Percentiles rank a stretch among this genome's conserved stretches.
Conservation (phyloP, 495 filamentous ascomycete genomes). For the Neurospora sp. region DNA sequence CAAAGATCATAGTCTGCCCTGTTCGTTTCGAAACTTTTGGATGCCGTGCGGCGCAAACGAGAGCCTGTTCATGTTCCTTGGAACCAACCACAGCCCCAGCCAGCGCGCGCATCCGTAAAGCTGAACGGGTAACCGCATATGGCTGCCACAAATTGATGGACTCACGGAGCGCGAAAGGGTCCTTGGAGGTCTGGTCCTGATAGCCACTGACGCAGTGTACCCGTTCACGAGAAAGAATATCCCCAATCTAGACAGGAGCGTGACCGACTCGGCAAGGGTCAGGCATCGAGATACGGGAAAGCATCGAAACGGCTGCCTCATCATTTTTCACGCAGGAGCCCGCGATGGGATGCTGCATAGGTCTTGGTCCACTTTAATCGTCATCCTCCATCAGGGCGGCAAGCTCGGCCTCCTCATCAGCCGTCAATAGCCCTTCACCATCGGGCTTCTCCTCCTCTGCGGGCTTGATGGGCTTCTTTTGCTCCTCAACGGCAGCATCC, state of each 20-base stretch:
- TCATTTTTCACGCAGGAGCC: not conserved
- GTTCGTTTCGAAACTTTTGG: not conserved
- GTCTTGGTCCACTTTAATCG: slow-evolving; percentile 15
- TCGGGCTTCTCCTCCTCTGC: slow-evolving; percentile 28
- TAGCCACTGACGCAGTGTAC: not conserved
- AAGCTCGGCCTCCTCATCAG: slow-evolving; percentile 77
- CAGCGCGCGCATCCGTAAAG: not conserved
- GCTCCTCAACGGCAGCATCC: slow-evolving; percentile 44
- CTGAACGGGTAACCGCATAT: not conserved
- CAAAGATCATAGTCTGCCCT: not conserved
- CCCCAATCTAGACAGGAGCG: not conserved
- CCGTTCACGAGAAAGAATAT: not conserved
- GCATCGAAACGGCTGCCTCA: not conserved
- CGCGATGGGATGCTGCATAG: not conserved
- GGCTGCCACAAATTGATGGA: not conserved
- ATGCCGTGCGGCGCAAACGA: not conserved
- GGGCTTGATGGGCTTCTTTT: slow-evolving; percentile 36
- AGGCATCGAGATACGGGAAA: not conserved
- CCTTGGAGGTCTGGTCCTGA: not conserved
- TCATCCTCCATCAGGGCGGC: slow-evolving; percentile 80
- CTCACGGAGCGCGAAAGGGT: not conserved
- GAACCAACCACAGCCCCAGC: not conserved
- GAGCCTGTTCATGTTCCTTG: not conserved
- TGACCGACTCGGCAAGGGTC: not conserved
- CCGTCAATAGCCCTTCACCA: slow-evolving; percentile 46